Evolutionary conservation across 202 grass and related monocot genomes (phyloP).

Genomic region (Carex sylvatica): DNA sequence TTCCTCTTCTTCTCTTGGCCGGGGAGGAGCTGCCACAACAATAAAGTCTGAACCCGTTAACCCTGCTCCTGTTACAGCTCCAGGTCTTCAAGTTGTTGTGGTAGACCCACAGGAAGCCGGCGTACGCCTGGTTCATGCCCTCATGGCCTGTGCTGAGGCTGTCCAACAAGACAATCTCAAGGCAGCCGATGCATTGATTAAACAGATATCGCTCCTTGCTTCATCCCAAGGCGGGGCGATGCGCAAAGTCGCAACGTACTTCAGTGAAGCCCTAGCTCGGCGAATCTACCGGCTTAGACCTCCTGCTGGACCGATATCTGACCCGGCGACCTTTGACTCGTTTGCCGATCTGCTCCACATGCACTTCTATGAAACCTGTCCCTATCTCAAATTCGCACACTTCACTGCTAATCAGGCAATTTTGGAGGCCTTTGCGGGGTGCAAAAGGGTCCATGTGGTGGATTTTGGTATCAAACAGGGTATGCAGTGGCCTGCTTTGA

Average conservation of each 20-base stretch:
- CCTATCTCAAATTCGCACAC: conserved; percentile 98
- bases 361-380: conserved; percentile 96
- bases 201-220: conserved; percentile 79
- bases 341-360: conserved; percentile 76
- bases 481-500: conserved; percentile 92
- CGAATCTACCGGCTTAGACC: conserved; percentile 56
- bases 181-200: conserved; percentile 67
- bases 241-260: conserved; percentile 92
- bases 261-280: conserved; percentile 77
- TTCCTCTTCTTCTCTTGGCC: conserved; percentile 57
- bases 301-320: conserved; percentile 16
- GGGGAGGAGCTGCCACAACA: conserved; percentile 30
- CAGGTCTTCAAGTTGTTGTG: conserved; percentile 55
- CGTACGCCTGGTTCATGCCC: conserved; percentile 83
- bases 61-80: conserved; percentile 24
- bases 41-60: conserved; percentile 32
- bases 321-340: conserved; percentile 65
- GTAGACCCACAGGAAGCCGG: conserved; percentile 80
- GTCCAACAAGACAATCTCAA: conserved; percentile 86
- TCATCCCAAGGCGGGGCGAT: conserved; percentile 84
- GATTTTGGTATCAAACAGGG: conserved; percentile 96
- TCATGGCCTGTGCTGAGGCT: conserved; percentile 86
- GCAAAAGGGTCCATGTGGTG: conserved; percentile 83
- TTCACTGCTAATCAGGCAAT: conserved; percentile 98
- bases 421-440: conserved; percentile 84